phyloP scores from a whole-genome alignment of 2,329 filamentous ascomycete genomes.

The Fusarium redolens region DNA sequence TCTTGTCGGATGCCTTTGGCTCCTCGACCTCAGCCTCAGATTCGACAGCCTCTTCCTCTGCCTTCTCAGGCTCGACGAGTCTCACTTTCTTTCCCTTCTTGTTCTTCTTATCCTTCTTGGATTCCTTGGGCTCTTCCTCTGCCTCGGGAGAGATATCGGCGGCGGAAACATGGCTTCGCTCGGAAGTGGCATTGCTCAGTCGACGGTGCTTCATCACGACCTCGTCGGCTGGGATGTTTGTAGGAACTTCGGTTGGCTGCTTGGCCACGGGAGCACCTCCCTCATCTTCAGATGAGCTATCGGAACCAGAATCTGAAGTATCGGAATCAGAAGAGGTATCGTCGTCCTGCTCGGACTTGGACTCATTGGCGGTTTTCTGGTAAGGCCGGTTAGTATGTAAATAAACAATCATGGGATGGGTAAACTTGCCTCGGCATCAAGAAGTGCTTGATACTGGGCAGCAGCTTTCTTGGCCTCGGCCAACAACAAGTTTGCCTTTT shows the following conservation, averaged over 20 bases:
- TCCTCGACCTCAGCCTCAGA: conserved; percentile 22
- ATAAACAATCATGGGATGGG: not conserved
- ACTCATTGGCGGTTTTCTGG: conserved; percentile 28
- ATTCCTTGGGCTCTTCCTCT: conserved; percentile 39
- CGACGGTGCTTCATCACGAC: conserved; percentile 48
- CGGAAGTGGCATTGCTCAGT: conserved; percentile 46
- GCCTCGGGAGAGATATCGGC: conserved; percentile 24
- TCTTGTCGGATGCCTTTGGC: conserved; percentile 42
- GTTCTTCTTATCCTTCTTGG: conserved; percentile 45
- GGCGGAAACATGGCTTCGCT: conserved; percentile 37
- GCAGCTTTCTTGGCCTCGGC: conserved; percentile 53
- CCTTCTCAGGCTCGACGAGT: conserved; percentile 13
- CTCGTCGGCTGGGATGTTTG: conserved; percentile 46
- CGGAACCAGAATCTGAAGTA: conserved; percentile 32
- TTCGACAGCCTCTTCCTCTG: conserved; percentile 39
- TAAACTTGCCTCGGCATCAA: conserved; percentile 39
- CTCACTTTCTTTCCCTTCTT: conserved; percentile 45
- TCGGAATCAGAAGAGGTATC: conserved; percentile 40
- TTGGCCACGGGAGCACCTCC: conserved; percentile 37
- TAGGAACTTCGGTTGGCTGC: conserved; percentile 35
- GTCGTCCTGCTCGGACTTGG: conserved; percentile 31
- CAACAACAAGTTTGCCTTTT: conserved; percentile 52
- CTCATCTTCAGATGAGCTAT: conserved; percentile 38
- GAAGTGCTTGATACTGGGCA: conserved; percentile 44
- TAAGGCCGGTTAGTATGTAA: not conserved